These are phyloP conservation scores for Fragaria iinumae DNA, from an alignment of 306 rosid genomes.

Conservation along the genomic window DNA sequence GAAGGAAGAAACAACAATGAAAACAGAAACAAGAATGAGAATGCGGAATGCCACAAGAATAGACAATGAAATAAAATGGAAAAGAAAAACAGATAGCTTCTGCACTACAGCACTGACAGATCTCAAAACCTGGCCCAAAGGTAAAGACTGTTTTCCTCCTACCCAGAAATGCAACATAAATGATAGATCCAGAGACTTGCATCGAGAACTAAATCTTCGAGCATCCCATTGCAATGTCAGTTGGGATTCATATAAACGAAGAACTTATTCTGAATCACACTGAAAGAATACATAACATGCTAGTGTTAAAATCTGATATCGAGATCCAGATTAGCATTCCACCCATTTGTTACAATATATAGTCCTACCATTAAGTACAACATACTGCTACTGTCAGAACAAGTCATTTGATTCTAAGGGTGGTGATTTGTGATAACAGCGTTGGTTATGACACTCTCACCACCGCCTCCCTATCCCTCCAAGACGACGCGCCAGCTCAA, in stretches of 20 bases:
- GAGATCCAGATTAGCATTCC: neutral
- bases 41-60: neutral
- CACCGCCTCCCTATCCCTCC: constrained; percentile 69
- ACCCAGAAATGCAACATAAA: neutral
- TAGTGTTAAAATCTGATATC: neutral
- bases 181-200: neutral
- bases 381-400: constrained; percentile 18
- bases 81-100: neutral
- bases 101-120: neutral
- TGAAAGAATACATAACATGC: neutral
- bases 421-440: constrained; percentile 10
- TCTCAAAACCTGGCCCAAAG: neutral
- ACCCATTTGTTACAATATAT: neutral
- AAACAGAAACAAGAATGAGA: neutral
- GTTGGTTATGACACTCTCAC: constrained; percentile 34
- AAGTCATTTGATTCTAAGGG: constrained; percentile 8
- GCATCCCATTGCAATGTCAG: neutral
- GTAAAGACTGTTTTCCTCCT: neutral
- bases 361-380: neutral
- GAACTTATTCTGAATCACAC: neutral
- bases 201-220: neutral
- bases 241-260: neutral
- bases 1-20: neutral
- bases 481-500: constrained; percentile 85
- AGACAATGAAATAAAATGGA: neutral